A percentile compares a stretch with the other conserved stretches of the same genome.
Evolutionary conservation across 805 yeast species (phyloP).

Genomic region (Metschnikowia noctiluminum): DNA sequence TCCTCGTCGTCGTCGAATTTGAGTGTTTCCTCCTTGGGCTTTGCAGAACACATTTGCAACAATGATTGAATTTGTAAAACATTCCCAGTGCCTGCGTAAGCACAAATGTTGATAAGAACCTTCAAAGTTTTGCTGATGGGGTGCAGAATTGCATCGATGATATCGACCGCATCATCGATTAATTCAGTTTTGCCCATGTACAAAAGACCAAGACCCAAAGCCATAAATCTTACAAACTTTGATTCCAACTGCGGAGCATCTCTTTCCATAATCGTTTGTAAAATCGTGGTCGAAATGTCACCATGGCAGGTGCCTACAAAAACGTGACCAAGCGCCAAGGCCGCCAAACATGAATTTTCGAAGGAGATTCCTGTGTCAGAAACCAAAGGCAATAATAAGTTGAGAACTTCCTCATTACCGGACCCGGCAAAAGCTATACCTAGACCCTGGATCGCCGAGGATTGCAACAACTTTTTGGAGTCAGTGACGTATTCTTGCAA

Average conservation of each 20-base stretch:
- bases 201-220: slow-evolving; percentile 85
- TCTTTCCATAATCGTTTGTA: slow-evolving; percentile 87
- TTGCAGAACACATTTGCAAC: slow-evolving; percentile 83
- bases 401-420: slow-evolving; percentile 76
- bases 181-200: slow-evolving; percentile 94
- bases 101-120: slow-evolving; percentile 86
- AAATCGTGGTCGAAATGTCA: slow-evolving; percentile 86
- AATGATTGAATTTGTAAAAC: slow-evolving; percentile 90
- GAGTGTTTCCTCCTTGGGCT: slow-evolving; percentile 33
- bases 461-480: slow-evolving; percentile 57
- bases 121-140: slow-evolving; percentile 88
- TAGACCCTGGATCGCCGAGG: slow-evolving; percentile 84
- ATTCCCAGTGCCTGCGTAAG: slow-evolving; percentile 97
- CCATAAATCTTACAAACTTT: slow-evolving; percentile 86
- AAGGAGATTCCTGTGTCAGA: slow-evolving; percentile 71
- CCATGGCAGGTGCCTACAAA: slow-evolving; percentile 96
- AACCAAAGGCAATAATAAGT: slow-evolving; percentile 74
- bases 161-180: slow-evolving; percentile 89
- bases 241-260: slow-evolving; percentile 71
- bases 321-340: slow-evolving; percentile 88
- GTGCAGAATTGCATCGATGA: slow-evolving; percentile 92
- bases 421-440: slow-evolving; percentile 96
- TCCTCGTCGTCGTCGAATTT: slow-evolving; percentile 44
- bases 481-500: slow-evolving; percentile 79
- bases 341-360: slow-evolving; percentile 81